These are phyloP conservation scores for Paecilomyces sp. DNA, from an alignment of 2,329 filamentous ascomycete genomes.

Conservation along the genomic window DNA sequence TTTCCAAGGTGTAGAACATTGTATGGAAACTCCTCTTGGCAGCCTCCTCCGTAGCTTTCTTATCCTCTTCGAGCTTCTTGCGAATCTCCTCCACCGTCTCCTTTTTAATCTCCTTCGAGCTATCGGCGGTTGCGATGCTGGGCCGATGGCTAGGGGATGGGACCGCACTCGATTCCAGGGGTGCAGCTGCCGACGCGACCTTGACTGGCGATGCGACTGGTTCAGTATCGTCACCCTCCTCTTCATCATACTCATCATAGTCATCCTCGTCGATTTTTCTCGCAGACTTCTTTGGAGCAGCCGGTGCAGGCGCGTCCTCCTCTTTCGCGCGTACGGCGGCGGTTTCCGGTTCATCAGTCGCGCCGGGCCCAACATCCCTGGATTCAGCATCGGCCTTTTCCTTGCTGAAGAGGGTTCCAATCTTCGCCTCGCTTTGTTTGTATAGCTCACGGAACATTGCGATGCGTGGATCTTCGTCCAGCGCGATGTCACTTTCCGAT, in stretches of 20 bases:
- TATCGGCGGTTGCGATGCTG: constrained; percentile 57
- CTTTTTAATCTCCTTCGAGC: constrained; percentile 48
- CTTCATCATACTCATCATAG: constrained; percentile 61
- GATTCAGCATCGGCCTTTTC: constrained; percentile 23
- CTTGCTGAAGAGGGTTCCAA: constrained; percentile 65
- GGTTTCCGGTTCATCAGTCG: constrained; percentile 27
- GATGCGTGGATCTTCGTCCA: constrained; percentile 63
- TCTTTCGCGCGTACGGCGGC: constrained; percentile 43
- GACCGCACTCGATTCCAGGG: constrained; percentile 51
- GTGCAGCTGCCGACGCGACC: constrained; percentile 42
- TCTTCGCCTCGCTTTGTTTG: constrained; percentile 66
- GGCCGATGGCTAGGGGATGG: constrained; percentile 65
- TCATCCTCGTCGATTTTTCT: constrained; percentile 74
- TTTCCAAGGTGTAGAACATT: constrained; percentile 90
- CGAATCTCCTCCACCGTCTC: constrained; percentile 79
- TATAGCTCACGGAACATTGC: constrained; percentile 71
- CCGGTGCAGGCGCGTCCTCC: constrained; percentile 39
- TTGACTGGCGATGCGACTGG: constrained; percentile 42
- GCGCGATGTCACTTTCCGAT: constrained; percentile 48
- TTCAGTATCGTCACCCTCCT: constrained; percentile 49
- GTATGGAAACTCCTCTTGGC: constrained; percentile 88
- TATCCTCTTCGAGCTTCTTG: constrained; percentile 86
- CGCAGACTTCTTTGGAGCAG: constrained; percentile 49
- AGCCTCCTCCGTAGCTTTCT: constrained; percentile 81
- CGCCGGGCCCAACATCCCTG: constrained; percentile 43